Evolutionary conservation across 441 rosid species (phyloP), one percentile per base, ranked within the genome.

Genomic region (Macaranga tanarius): DNA sequence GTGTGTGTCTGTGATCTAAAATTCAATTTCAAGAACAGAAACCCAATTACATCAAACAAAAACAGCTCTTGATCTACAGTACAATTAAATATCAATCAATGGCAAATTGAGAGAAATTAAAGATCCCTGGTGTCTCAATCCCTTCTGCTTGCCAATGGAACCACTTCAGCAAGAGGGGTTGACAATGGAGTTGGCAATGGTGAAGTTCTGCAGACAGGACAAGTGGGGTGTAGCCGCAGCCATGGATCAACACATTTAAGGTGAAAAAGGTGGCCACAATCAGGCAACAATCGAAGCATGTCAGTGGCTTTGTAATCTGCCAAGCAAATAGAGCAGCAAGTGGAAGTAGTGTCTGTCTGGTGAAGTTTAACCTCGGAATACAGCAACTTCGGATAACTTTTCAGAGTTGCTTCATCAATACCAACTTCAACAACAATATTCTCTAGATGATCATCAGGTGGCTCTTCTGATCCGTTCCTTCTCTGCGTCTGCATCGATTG

Each of bases 111-210:
- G 52, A 48, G n/a, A 54, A 3, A 54, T 8, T 54, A 38, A 3
- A 38, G 42, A 2, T 38, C 7, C 7, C 42, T 38, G n/a, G n/a
- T 63, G 6, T 44, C 16, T 75, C 84, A 83, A 57, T 81, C 81
- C 45, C 79, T 73, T 51, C 88, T 77, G 78, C 76, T 75, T 6
- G 94, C 85, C 64, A 91, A 77, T 0, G 97, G 93, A 73, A 86
- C 92, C 38, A 92, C 93, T 84, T 89, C 99, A 0, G 97, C 92
- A 34, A 94, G 85, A 6, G 99, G 99, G 6, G 96, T 91, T 0
- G 94, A 69, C 3, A 86, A 79, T 3, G 98, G 94, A 3, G 94
- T 83, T 2, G 90, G 89, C 52, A 89, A 42, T 15, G 94, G 94
- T 31, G 94, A 89, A 5, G 86, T 89, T 77, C 92, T 54, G 59